Evolutionary conservation across 164 flowering plant species (phyloP), one percentile per base, ranked within the genome.

Genomic region (Nymphaea colorata): DNA sequence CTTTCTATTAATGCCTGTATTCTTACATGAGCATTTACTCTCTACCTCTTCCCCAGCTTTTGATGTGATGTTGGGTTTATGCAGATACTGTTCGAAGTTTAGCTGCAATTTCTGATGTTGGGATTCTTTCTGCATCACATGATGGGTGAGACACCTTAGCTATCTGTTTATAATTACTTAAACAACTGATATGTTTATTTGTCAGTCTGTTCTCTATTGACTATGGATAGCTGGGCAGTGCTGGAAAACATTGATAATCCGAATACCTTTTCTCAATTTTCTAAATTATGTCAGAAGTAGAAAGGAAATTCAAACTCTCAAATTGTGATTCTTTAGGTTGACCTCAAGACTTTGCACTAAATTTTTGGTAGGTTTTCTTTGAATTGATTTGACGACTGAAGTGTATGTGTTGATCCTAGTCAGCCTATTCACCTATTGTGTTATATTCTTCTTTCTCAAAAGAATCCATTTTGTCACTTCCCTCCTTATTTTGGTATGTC

Each of bases 61-160:
- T 47, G 55, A 47, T 14, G 55, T 47, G 55, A 14, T 47, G 55
- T 7, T 47, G 2, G 55, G 7, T 51, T 64, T 72, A 41, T 82
- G 76, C 85, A 95, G 99, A 95, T 83, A 95, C 99, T 16, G 96
- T 95, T 65, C 86, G 99, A 73, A 91, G 96, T 41, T 77, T 92
- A 74, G 89, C 96, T 59, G 79, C 78, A 69, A 84, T 89, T 94
- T 83, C 90, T 73, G 91, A 68, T 69, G 66, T 92, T 64, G 99
- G 98, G 76, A 74, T 95, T 76, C 90, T 95, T 76, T 95, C 99
- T 62, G 91, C 98, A 61, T 95, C 99, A 64, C 99, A 95, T 86
- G 99, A 95, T 81, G 88, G 97, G 99, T 95, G 70, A 80, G 86
- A 14, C 12, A 47, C 55, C 62, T 67, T 15, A 51, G 44, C 59